Conservation (phyloP, 1,284 basidiomycete genomes). For the Neotropicomus parvogracilis region DNA sequence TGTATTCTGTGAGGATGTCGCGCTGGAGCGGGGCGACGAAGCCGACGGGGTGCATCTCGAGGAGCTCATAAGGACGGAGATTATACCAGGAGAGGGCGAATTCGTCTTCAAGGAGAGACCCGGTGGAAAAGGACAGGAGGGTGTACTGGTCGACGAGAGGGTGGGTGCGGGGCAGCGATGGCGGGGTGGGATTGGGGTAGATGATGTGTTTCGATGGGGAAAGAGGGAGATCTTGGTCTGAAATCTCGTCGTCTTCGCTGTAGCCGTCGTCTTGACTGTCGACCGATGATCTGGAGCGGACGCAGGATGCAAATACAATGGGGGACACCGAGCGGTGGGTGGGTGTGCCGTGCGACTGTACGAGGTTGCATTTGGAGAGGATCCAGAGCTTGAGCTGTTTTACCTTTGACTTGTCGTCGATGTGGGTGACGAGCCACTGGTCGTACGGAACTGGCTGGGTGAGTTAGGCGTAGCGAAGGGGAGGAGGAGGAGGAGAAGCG, state of each 20-base stretch:
- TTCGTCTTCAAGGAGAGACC: conserved; percentile 64
- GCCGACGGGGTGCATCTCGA: conserved; percentile 56
- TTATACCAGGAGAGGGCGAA: conserved; percentile 53
- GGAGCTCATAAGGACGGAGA: conserved; percentile 55
- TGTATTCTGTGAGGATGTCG: conserved; percentile 44
- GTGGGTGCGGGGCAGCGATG: conserved; percentile 14
- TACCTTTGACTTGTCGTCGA: conserved; percentile 56
- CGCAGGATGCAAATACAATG: conserved; percentile 51
- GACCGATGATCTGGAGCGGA: conserved; percentile 13
- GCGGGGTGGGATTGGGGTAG: conserved; percentile 3
- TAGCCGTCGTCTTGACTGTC: conserved; percentile 30
- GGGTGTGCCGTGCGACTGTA: conserved; percentile 26
- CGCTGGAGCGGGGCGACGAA: conserved; percentile 44
- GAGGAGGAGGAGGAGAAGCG: background rate
- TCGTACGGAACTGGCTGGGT: conserved; percentile 62
- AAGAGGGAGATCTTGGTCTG: conserved; percentile 22
- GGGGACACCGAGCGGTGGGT: conserved; percentile 46
- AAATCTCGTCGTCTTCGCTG: conserved; percentile 28
- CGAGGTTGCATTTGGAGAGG: conserved; percentile 50
- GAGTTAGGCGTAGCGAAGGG: too few relatives aligned
- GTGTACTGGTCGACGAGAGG: conserved; percentile 37
- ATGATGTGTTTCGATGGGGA: background rate
- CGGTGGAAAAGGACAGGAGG: conserved; percentile 61
- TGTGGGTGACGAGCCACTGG: conserved; percentile 67
- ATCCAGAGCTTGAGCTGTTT: conserved; percentile 59